These are phyloP conservation scores for Baorangia bicolor DNA, from an alignment of 768 basidiomycete genomes.

Conservation along the genomic window DNA sequence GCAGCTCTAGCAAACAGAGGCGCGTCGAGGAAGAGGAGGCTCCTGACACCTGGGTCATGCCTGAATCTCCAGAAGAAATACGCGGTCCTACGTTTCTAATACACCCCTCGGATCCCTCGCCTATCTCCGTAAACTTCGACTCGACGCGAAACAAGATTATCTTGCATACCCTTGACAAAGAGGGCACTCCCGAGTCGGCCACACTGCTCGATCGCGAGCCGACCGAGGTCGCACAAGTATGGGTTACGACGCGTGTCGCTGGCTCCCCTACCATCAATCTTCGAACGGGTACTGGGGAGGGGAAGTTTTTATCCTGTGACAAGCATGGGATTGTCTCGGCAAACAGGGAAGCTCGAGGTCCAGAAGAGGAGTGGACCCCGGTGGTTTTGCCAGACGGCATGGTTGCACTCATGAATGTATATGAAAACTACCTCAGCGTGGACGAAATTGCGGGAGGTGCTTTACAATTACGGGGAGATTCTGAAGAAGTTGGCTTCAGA, in stretches of 20 bases:
- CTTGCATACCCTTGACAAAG: slow-evolving; percentile 64
- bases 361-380: slow-evolving; percentile 93
- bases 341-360: slow-evolving; percentile 85
- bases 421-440: slow-evolving; percentile 82
- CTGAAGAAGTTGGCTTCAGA: slow-evolving; percentile 78
- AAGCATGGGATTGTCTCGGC: slow-evolving; percentile 80
- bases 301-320: slow-evolving; percentile 89
- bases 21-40: slow-evolving; percentile 60
- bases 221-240: slow-evolving; percentile 83
- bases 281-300: slow-evolving; percentile 82
- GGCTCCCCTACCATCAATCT: slow-evolving; percentile 84
- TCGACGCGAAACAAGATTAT: slow-evolving; percentile 71
- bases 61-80: slow-evolving; percentile 67
- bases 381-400: slow-evolving; percentile 80
- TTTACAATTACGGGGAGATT: slow-evolving; percentile 77
- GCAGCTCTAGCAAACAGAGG: slow-evolving; percentile 42
- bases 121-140: slow-evolving; percentile 76
- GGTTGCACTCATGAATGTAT: slow-evolving; percentile 85
- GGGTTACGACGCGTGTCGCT: slow-evolving; percentile 86
- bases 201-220: slow-evolving; percentile 66
- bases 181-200: slow-evolving; percentile 43
- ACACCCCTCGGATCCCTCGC: slow-evolving; percentile 78
- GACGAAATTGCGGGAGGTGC: slow-evolving; percentile 87
- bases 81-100: slow-evolving; percentile 86
- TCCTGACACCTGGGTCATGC: slow-evolving; percentile 78